Evolutionary conservation across 352 stramenopile genomes (phyloP).

Genomic region (Globisporangium canariense): DNA sequence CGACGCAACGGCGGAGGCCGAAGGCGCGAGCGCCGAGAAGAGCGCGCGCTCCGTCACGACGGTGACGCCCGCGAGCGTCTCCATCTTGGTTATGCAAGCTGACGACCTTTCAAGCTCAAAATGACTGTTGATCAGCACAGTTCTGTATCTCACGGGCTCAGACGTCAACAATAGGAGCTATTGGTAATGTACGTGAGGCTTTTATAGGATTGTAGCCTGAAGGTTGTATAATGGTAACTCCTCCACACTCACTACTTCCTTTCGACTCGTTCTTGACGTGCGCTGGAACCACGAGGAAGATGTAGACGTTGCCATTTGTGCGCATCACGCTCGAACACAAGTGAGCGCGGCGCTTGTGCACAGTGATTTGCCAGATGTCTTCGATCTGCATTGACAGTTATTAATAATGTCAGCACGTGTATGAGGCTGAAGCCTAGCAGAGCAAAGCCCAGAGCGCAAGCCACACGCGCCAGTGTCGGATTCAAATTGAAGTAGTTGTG

Average conservation of each 20-base stretch:
- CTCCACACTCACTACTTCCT: neutral
- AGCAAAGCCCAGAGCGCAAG: neutral
- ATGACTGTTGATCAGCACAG: too few species aligned
- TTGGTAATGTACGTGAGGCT: too few species aligned
- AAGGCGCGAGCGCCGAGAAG: constrained; percentile 32
- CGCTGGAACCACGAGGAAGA: constrained; percentile 43
- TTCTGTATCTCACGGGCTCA: too few species aligned
- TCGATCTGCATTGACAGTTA: constrained; percentile 29
- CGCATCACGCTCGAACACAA: constrained; percentile 23
- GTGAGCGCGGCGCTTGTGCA: constrained; percentile 25
- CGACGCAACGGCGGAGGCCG: too few species aligned
- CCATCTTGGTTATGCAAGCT: neutral
- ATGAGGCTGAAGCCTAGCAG: neutral
- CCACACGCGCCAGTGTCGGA: constrained; percentile 55
- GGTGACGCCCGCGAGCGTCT: neutral
- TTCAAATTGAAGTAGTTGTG: constrained; percentile 90
- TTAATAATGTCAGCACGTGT: constrained; percentile 3
- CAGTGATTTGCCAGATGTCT: constrained; percentile 29
- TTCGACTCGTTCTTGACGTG: constrained; percentile 23
- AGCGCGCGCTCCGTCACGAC: constrained; percentile 46
- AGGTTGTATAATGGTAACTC: too few species aligned
- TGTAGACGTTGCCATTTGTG: constrained; percentile 33
- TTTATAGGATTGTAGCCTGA: too few species aligned
- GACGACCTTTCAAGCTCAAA: too few species aligned
- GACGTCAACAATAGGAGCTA: too few species aligned